Evolutionary conservation across 2,329 filamentous ascomycete genomes (phyloP).

Genomic region (Phialemoniopsis sp.): DNA sequence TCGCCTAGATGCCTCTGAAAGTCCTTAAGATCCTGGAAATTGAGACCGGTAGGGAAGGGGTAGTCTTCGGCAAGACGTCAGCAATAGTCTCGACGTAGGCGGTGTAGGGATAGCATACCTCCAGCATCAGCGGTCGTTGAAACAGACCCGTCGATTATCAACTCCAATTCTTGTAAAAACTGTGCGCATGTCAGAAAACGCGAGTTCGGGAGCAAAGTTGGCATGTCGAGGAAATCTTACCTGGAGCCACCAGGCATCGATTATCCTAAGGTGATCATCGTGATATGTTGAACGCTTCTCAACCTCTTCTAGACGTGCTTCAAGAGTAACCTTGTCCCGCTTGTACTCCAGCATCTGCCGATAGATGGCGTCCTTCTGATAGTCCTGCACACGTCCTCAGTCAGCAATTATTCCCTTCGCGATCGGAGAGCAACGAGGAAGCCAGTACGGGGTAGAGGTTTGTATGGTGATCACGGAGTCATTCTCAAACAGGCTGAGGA

Average conservation of each 20-base stretch:
- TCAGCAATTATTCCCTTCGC: constrained; percentile 14
- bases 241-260: constrained; percentile 94
- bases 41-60: constrained; percentile 53
- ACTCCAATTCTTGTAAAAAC: constrained; percentile 61
- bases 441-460: no score
- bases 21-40: constrained; percentile 60
- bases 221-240: constrained; percentile 37
- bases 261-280: constrained; percentile 85
- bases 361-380: constrained; percentile 93
- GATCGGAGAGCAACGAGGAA: no score
- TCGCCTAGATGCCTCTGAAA: constrained; percentile 79
- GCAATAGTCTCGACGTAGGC: constrained; percentile 15
- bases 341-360: constrained; percentile 99
- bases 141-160: constrained; percentile 49
- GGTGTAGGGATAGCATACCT: constrained; percentile 23
- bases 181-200: constrained; percentile 25
- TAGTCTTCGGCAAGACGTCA: constrained; percentile 34
- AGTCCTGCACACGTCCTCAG: constrained; percentile 58
- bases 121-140: constrained; percentile 35
- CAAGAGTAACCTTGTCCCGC: constrained; percentile 77
- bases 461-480: constrained; percentile 10
- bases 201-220: constrained; percentile 5
- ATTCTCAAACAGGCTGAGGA: no score
- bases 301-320: constrained; percentile 76
- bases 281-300: constrained; percentile 76